Base-by-base conservation (phyloP, 257 asterid genomes). In the Solanum bulbocastanum region DNA sequence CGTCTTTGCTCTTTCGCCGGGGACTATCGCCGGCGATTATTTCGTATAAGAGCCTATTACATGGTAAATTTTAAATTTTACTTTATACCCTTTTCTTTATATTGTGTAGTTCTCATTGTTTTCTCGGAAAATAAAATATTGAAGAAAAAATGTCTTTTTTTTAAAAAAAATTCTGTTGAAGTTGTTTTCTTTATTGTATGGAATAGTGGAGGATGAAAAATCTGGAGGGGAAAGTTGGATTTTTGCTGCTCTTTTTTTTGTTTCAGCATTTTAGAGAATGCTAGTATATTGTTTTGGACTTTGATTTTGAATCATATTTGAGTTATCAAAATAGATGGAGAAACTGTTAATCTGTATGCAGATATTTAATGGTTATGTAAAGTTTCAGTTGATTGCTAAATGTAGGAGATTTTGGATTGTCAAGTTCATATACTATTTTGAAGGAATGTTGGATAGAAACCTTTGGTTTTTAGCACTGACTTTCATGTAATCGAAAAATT, bases 1-100 rank as follows among this genome's bases (percentile, higher is more conserved):
- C 89, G 56, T 90, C 93, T 74, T 91, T 91, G 89, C 76, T 92
- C 89, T 87, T 91, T 39, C 93, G 94, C 49, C 93, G 95, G 90
- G 89, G 92, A 90, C 44, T 91, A 20, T 71, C 37, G 75, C 87
- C 88, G 42, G 68, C 60, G 27, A 81, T 11, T 30, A 18, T 37
- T 85, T 35, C 49, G 76, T 44, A 78, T 86, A 91, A 88, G 58
- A 35, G 85, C 23, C 86, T 89, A 84, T 35, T 86, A 84, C 84
- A 88, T 35, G 95, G 95, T 93, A 93, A 71, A 35, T 27, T 60
- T 9, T 73, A 86, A 39, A 7, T 32, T 58, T 15, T 30, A 81
- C 10, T 81, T 30, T n/a, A 23, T 78, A 25, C 37, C 84, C 84
- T 42, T 78, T 78, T 42, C 36, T 78, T 42, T 27, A 79, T 79